Evolutionary conservation across 148 eudicot genomes (phyloP).

Genomic region (Vaccinium myrtillus): DNA sequence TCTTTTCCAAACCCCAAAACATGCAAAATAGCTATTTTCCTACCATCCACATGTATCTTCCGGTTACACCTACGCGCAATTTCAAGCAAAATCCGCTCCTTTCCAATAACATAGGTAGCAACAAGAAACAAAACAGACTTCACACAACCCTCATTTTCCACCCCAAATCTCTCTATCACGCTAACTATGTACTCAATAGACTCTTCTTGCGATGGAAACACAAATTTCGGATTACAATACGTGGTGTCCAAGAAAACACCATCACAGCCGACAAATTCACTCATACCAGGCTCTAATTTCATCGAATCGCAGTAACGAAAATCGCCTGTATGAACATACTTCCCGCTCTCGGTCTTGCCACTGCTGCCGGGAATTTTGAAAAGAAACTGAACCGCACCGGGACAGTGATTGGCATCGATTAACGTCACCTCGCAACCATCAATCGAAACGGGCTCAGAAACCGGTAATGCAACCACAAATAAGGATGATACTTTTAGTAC

Average conservation of each 20-base stretch:
- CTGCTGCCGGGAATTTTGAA: constrained; percentile 48
- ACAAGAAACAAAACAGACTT: constrained; percentile 81
- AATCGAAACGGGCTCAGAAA: constrained; percentile 39
- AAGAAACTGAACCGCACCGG: constrained; percentile 92
- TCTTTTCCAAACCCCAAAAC: constrained; percentile 60
- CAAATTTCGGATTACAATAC: constrained; percentile 83
- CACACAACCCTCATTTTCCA: constrained; percentile 34
- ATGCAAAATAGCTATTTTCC: constrained; percentile 61
- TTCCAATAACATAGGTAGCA: constrained; percentile 94
- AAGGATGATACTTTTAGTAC: constrained; percentile 41
- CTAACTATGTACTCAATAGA: constrained; percentile 78
- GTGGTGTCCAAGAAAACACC: constrained; percentile 89
- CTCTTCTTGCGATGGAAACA: constrained; percentile 83
- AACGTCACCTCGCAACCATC: constrained; percentile 72
- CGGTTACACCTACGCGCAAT: constrained; percentile 69
- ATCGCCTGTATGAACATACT: constrained; percentile 97
- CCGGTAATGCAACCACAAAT: constrained; percentile 37
- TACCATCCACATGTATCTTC: constrained; percentile 71
- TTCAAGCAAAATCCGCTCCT: constrained; percentile 86
- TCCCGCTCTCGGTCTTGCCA: constrained; percentile 50
- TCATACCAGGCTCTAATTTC: constrained; percentile 46
- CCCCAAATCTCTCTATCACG: constrained; percentile 54
- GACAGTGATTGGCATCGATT: constrained; percentile 92
- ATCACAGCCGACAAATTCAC: constrained; percentile 73
- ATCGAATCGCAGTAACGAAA: constrained; percentile 64